Conservation (phyloP, 768 basidiomycete genomes). For the Lactarius trivialis region DNA sequence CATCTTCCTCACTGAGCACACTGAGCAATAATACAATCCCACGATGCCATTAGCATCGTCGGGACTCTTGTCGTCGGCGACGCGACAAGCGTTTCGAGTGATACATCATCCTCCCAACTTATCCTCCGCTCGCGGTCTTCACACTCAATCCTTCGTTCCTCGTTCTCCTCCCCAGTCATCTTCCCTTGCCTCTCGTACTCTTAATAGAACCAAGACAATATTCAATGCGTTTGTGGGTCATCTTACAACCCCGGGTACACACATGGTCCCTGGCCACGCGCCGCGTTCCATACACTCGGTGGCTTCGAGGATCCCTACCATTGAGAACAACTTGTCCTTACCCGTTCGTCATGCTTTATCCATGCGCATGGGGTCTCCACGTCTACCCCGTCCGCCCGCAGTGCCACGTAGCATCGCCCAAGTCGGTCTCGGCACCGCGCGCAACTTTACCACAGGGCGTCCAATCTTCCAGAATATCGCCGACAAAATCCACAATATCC, state of each 20-base stretch:
- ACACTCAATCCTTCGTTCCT: slow-evolving; percentile 38
- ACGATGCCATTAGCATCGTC: slow-evolving; percentile 32
- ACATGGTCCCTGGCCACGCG: slow-evolving; percentile 30
- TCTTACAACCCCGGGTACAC: slow-evolving; percentile 48
- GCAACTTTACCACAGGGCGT: slow-evolving; percentile 67
- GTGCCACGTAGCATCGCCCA: slow-evolving; percentile 49
- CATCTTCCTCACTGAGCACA: background rate
- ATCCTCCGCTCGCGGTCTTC: slow-evolving; percentile 35
- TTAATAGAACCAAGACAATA: slow-evolving; percentile 49
- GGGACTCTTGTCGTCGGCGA: slow-evolving; percentile 26
- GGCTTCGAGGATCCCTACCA: slow-evolving; percentile 30
- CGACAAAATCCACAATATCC: slow-evolving; percentile 59
- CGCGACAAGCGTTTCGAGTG: slow-evolving; percentile 22
- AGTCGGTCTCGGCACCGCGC: slow-evolving; percentile 68
- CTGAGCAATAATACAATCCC: background rate
- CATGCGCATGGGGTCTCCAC: slow-evolving; percentile 38
- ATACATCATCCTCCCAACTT: slow-evolving; percentile 26
- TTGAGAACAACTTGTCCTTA: slow-evolving; percentile 52
- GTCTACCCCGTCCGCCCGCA: slow-evolving; percentile 51
- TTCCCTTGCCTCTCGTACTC: slow-evolving; percentile 35
- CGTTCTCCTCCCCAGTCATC: slow-evolving; percentile 30
- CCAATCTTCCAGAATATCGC: slow-evolving; percentile 76
- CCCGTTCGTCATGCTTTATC: slow-evolving; percentile 48
- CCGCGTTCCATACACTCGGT: slow-evolving; percentile 28
- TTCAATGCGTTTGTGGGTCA: slow-evolving; percentile 50